Evolutionary conservation across 495 filamentous ascomycete species (phyloP), one percentile per base, ranked within the genome.

Genomic region (Neurospora sp.): DNA sequence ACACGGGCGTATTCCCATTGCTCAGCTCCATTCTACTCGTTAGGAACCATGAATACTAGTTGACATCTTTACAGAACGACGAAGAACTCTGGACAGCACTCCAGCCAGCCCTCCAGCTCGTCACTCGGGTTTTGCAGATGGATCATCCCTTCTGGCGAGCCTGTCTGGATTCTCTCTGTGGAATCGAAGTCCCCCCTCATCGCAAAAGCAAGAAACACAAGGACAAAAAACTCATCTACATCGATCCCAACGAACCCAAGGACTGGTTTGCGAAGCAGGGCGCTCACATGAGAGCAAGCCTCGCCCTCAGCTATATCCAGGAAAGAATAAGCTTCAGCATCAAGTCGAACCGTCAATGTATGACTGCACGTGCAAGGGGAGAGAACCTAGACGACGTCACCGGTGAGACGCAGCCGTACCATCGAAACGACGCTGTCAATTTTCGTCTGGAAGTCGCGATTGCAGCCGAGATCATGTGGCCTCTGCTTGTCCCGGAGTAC

Each of bases 61-160:
- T 49, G 5, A 72, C 16, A 27, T 42, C 8, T 27, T 14, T 27
- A 54, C 46, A 80, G 31, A 2, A 39, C 1, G 79, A 83, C 39
- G 77, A 82, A 14, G 20, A 35, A 1, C 12, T 84, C 5, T 83
- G 82, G 82, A 16, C 40, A 5, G 82, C 82, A 0, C n/a, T 84
- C 3, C 79, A 81, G 23, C 82, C 82, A 8, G 80, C 79, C 1
- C 46, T 83, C 9, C 73, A 75, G 14, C 72, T 83, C 12, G 79
- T 70, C 18, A 72, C 82, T 5, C 72, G 72, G 3, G 39, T 83
- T 0, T 62, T 84, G 0, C 7, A 72, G 0, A 70, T 39, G 8
- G 69, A 70, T 0, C 81, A 74, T 9, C 77, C 80, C 11, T 49
- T 41, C 27, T 75, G 81, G 54, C 11, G 41, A 0, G 74, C 71